Conservation (phyloP, 306 rosid genomes). For the Dalbergia oliveri region DNA sequence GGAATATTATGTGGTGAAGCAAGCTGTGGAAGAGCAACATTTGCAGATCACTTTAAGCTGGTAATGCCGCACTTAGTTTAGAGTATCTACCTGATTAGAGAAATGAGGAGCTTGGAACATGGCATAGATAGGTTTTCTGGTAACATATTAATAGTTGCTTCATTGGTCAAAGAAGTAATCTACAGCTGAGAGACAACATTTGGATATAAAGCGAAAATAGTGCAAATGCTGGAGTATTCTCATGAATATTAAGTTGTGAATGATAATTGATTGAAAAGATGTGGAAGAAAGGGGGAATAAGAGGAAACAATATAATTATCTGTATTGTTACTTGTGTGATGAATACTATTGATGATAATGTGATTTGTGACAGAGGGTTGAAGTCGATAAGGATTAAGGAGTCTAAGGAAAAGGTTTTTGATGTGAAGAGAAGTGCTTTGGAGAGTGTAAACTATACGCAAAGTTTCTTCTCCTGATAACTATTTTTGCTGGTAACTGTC, state of each 20-base stretch:
- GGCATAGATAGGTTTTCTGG: constrained; percentile 22
- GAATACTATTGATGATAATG: neutral
- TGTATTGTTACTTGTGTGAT: neutral
- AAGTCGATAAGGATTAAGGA: constrained; percentile 24
- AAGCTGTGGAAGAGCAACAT: constrained; percentile 11
- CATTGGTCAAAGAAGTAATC: constrained; percentile 26
- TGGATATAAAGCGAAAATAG: constrained; percentile 3
- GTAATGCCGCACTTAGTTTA: constrained; percentile 38
- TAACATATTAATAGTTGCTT: constrained; percentile 20
- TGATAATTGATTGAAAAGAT: constrained; percentile 6
- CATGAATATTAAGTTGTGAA: neutral
- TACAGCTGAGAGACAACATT: constrained; percentile 8
- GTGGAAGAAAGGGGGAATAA: neutral
- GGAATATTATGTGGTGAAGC: constrained; percentile 25
- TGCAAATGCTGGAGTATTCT: constrained; percentile 6
- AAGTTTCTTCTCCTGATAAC: constrained; percentile 2
- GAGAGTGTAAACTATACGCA: neutral
- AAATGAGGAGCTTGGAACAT: constrained; percentile 21
- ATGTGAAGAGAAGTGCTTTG: neutral
- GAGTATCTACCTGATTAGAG: constrained; percentile 16
- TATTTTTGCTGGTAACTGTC: constrained; percentile 3
- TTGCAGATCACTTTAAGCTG: constrained; percentile 30
- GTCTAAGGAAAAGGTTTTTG: neutral
- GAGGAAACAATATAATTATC: neutral
- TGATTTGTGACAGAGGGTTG: constrained; percentile 27